These are phyloP conservation scores for Aureobasidium sp. DNA, from an alignment of 2,329 filamentous ascomycete species.

Conservation along the genomic window DNA sequence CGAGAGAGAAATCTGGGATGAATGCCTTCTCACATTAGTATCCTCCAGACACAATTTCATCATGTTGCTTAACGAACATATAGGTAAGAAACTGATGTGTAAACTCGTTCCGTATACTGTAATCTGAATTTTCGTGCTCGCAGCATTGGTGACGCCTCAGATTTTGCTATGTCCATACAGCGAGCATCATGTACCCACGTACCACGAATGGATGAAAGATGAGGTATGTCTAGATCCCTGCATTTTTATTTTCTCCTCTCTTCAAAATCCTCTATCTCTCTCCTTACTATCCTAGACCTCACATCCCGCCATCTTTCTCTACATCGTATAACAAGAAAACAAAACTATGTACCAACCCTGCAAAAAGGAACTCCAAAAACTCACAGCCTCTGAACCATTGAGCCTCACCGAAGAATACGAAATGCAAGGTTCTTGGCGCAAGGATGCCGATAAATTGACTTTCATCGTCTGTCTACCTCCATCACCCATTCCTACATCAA, in stretches of 20 bases:
- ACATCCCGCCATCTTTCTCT: background rate
- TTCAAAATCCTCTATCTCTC: background rate
- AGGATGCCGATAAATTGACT: constrained; percentile 86
- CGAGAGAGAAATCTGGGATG: background rate
- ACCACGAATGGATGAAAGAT: constrained; percentile 95
- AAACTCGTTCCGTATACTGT: too few relatives aligned
- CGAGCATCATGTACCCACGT: constrained; percentile 80
- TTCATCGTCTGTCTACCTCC: constrained; percentile 80
- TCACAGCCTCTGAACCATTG: constrained; percentile 89
- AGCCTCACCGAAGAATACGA: constrained; percentile 84
- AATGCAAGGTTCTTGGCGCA: constrained; percentile 92
- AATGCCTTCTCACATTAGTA: background rate
- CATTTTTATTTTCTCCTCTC: background rate
- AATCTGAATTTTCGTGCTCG: background rate
- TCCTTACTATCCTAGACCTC: background rate
- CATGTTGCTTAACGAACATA: constrained; percentile 49
- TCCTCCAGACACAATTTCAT: background rate
- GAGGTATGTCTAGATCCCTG: constrained; percentile 49
- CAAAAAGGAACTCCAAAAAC: constrained; percentile 75
- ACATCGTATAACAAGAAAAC: background rate
- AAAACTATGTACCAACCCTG: background rate
- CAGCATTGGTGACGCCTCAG: constrained; percentile 72
- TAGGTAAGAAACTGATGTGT: constrained; percentile 31
- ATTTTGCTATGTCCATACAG: constrained; percentile 88
- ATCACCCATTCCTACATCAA: constrained; percentile 16